Evolutionary conservation across 2,329 filamentous ascomycete genomes (phyloP).

Genomic region (Aspergillus quadricinctus): DNA sequence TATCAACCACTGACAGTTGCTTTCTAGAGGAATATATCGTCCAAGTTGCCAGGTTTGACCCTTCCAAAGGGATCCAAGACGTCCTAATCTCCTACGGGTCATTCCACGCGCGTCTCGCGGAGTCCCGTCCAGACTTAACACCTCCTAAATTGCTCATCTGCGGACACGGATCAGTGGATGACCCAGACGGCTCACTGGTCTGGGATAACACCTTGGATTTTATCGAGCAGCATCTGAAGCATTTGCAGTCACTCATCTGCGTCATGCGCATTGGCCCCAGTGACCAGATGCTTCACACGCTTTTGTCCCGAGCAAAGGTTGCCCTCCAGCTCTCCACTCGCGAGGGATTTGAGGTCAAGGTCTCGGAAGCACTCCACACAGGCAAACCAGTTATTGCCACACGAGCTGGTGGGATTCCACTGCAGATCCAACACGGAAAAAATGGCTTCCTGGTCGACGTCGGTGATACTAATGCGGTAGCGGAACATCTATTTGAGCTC

Average conservation of each 20-base stretch:
- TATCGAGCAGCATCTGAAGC: constrained; percentile 58
- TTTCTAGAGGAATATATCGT: constrained; percentile 66
- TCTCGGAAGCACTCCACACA: constrained; percentile 76
- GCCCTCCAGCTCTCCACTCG: constrained; percentile 75
- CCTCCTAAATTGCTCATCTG: constrained; percentile 70
- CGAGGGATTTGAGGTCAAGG: constrained; percentile 83
- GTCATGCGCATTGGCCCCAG: constrained; percentile 75
- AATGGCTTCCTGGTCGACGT: constrained; percentile 71
- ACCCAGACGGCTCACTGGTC: constrained; percentile 69
- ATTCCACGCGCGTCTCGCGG: constrained; percentile 58
- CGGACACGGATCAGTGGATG: constrained; percentile 75
- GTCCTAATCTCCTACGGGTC: constrained; percentile 72
- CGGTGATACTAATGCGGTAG: constrained; percentile 66
- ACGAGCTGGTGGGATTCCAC: constrained; percentile 68
- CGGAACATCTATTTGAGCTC: constrained; percentile 60
- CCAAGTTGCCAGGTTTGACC: constrained; percentile 78
- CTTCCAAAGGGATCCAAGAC: constrained; percentile 74
- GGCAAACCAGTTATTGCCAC: constrained; percentile 75
- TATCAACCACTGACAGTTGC: constrained; percentile 31
- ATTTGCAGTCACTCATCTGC: constrained; percentile 63
- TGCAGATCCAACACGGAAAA: constrained; percentile 68
- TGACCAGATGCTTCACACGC: constrained; percentile 73
- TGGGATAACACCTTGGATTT: constrained; percentile 68
- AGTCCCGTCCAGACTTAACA: constrained; percentile 45
- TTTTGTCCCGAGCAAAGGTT: constrained; percentile 68